Evolutionary conservation across 1,284 basidiomycete species (phyloP).

Genomic region (Porphyrellus sp.): DNA sequence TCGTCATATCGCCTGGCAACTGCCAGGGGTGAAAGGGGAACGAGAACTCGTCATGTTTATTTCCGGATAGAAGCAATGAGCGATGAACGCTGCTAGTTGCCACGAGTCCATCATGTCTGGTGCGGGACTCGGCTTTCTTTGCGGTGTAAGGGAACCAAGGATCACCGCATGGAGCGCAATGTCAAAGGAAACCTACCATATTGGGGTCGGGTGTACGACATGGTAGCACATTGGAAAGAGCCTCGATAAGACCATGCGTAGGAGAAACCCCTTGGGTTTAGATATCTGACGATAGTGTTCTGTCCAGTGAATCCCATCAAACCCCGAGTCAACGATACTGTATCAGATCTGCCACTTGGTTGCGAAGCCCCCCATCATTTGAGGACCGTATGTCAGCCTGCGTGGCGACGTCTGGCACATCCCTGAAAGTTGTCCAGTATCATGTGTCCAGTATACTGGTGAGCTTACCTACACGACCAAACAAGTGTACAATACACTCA

Average conservation of each 20-base stretch:
- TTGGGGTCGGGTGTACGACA: neutral
- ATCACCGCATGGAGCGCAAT: constrained; percentile 1
- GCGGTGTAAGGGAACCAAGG: constrained; percentile 7
- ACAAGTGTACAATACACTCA: neutral
- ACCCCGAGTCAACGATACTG: neutral
- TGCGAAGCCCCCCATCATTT: neutral
- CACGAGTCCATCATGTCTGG: neutral
- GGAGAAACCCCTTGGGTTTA: constrained; percentile 4
- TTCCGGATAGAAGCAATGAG: neutral
- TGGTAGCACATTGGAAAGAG: neutral
- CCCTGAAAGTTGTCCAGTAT: neutral
- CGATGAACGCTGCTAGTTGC: neutral
- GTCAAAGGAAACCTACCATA: constrained; percentile 2
- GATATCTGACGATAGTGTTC: neutral
- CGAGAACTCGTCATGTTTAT: neutral
- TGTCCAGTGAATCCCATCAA: too few relatives aligned
- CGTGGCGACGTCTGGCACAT: constrained; percentile 2
- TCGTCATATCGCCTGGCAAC: neutral
- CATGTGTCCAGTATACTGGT: constrained; percentile 7
- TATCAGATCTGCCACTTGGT: constrained; percentile 2
- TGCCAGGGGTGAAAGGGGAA: neutral
- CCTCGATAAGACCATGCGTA: constrained; percentile 1
- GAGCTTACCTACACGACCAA: constrained; percentile 3
- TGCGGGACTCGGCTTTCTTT: neutral
- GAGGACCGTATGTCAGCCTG: constrained; percentile 9